A percentile compares a stretch with the other conserved stretches of the same genome.
These are phyloP conservation scores for Cladosporium halotolerans DNA, from an alignment of 2,329 filamentous ascomycete genomes.

Conservation along the genomic window DNA sequence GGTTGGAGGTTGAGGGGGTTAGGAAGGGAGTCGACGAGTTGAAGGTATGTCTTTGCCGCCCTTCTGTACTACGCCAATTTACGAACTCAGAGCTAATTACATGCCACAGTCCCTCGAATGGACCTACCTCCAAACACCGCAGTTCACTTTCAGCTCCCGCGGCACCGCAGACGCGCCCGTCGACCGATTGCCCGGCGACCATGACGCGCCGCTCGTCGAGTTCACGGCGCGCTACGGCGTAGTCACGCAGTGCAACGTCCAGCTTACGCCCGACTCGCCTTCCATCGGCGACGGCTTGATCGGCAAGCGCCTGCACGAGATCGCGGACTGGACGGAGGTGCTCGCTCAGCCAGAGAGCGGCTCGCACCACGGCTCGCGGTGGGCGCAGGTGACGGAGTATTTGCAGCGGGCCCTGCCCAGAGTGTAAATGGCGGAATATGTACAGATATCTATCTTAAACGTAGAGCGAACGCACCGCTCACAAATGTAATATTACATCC, in stretches of 20 bases:
- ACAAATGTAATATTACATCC: not conserved
- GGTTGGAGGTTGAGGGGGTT: constrained; percentile 49
- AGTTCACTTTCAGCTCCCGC: constrained; percentile 54
- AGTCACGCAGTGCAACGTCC: constrained; percentile 45
- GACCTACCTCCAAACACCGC: constrained; percentile 81
- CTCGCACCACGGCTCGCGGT: not conserved
- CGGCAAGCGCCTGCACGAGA: constrained; percentile 45
- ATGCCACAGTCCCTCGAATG: constrained; percentile 56
- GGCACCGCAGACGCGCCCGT: too few species aligned
- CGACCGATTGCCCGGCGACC: not conserved
- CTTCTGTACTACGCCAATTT: constrained; percentile 1
- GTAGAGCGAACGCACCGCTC: too few species aligned
- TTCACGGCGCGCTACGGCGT: constrained; percentile 46
- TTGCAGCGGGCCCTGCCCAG: not conserved
- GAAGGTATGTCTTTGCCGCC: constrained; percentile 45
- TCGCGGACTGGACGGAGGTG: constrained; percentile 34
- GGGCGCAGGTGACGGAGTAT: not conserved
- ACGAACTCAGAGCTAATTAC: not conserved
- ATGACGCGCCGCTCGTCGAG: constrained; percentile 16
- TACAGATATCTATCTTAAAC: not conserved
- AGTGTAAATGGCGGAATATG: not conserved
- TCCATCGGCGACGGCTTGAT: constrained; percentile 15
- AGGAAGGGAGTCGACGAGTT: constrained; percentile 58
- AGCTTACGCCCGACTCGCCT: constrained; percentile 30
- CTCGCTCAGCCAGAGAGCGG: constrained; percentile 7